Evolutionary conservation across 352 stramenopile species (phyloP).

Genomic region (Ophiocytium majus): DNA sequence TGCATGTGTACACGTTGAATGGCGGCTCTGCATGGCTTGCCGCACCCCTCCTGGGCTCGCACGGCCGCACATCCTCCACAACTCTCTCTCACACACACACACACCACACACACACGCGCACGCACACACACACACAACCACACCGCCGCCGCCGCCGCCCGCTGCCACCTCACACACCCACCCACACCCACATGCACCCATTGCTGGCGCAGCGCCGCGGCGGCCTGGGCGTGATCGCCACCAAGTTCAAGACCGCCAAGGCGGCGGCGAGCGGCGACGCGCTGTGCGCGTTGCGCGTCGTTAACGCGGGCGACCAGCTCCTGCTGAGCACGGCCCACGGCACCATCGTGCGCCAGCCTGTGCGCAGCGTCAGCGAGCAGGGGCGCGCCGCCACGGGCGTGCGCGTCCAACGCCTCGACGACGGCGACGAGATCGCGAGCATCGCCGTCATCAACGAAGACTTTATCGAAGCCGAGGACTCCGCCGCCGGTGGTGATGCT

Average conservation of each 20-base stretch:
- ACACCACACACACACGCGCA: neutral
- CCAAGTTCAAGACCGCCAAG: conserved; percentile 65
- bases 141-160: neutral
- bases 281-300: conserved; percentile 64
- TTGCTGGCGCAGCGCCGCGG: conserved; percentile 54
- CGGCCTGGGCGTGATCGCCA: conserved; percentile 66
- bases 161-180: neutral
- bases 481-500: neutral
- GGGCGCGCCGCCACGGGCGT: conserved; percentile 67
- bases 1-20: no score
- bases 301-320: conserved; percentile 70
- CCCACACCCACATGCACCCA: neutral
- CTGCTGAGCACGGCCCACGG: conserved; percentile 68
- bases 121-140: neutral
- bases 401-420: conserved; percentile 69
- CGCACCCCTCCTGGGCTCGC: neutral
- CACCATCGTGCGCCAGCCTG: conserved; percentile 72
- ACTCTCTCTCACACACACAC: neutral
- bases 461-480: conserved; percentile 26
- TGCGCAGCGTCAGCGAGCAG: conserved; percentile 66
- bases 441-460: conserved; percentile 65
- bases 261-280: conserved; percentile 32
- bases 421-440: conserved; percentile 66
- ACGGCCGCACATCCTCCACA: neutral
- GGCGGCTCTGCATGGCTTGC: neutral